Conservation (phyloP, 2,329 filamentous ascomycete species). For the Huntiella abstrusa region DNA sequence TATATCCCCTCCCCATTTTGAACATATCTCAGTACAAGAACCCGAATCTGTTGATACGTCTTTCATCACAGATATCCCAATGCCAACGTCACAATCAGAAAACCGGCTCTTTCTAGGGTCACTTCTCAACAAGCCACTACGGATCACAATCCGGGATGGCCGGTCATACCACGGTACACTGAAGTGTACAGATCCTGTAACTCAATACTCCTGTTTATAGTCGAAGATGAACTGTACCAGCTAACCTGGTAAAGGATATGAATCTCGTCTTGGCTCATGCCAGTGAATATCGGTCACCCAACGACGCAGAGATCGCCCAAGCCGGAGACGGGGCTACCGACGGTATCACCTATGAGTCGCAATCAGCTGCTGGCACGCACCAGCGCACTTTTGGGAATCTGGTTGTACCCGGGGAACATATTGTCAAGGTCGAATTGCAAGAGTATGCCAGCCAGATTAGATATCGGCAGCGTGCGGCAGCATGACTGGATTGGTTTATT, state of each 20-base stretch:
- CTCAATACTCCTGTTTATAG: constrained; percentile 14
- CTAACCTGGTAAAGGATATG: constrained; percentile 43
- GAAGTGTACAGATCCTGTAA: constrained; percentile 84
- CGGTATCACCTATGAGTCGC: not conserved
- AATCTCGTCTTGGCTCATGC: constrained; percentile 77
- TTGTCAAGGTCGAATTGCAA: constrained; percentile 77
- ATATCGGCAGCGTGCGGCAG: constrained; percentile 4
- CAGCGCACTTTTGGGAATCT: constrained; percentile 64
- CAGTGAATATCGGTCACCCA: constrained; percentile 74
- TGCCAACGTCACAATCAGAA: too few species aligned
- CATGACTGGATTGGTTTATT: constrained; percentile 6
- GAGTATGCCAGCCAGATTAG: constrained; percentile 42
- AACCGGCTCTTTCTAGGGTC: constrained; percentile 2
- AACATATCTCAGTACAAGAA: too few species aligned
- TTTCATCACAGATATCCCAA: not conserved
- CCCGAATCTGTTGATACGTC: too few species aligned
- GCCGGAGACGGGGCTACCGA: constrained; percentile 14
- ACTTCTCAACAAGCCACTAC: constrained; percentile 60
- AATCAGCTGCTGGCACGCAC: constrained; percentile 10
- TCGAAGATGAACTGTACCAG: not conserved
- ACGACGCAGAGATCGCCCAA: constrained; percentile 26
- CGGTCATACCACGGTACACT: constrained; percentile 80
- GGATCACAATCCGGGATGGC: constrained; percentile 61
- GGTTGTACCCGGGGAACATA: constrained; percentile 71
- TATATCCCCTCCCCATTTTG: too few species aligned